Base-by-base conservation (phyloP, 495 filamentous ascomycete genomes). In the Penicillium lividum region DNA sequence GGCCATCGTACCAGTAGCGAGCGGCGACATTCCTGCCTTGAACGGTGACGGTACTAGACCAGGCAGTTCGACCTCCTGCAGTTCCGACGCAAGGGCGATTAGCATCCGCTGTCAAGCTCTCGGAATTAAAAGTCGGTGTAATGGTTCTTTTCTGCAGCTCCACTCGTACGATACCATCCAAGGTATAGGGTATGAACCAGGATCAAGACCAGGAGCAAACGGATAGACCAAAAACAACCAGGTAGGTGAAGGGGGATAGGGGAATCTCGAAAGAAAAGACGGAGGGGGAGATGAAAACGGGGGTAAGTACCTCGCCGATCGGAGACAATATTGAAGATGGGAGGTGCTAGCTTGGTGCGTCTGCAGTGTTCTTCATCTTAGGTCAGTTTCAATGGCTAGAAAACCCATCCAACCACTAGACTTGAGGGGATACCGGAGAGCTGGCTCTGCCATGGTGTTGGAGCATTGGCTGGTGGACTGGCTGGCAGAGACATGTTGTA, bases 1-100 rank as follows among this genome's bases (percentile, higher is more conserved):
- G 83, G 38, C 90, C 92, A 71, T 95, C 91, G 73, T 95, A 97
- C 91, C 90, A 97, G 77, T 86, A 95, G 56, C 91, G 86, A 40
- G 92, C 93, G 8, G 76, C 56, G 66, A 87, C 77, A 45, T 68
- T 68, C 45, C 77, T 65, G 56, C 85, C 81, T 59, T 74, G 66
- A 54, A 93, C 76, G 13, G 72, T 80, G 57, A 95, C 89, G 34
- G 75, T 80, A 73, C 84, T 86, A 49, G 91, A 93, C 92, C 92
- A 97, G 51, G 92, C 92, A 33, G 92, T 97, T 60, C 92, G 88
- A 61, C 91, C 92, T 65, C 92, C 91, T 96, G 66, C 50, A 65
- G 46, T 62, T 53, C 51, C 58, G 52, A 63, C 40, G 54, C 45
- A 57, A 61, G 51, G 47, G 50, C 27, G 57, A 57, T 67, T 51